Conservation (phyloP, 179 eudicot genomes). For the Silene noctiflora region DNA sequence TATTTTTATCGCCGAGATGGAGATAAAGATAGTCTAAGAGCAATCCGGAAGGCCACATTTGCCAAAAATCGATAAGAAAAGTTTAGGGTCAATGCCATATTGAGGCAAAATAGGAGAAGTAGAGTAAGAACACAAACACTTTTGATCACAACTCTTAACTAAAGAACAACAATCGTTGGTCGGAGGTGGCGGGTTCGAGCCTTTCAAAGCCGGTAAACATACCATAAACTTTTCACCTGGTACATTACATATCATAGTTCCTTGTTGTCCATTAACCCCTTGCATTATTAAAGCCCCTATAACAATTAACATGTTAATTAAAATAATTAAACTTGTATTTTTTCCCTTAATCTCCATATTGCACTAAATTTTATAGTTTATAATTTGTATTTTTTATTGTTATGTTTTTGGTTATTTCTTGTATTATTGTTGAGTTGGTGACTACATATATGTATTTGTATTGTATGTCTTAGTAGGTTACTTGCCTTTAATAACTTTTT, state of each 20-base stretch:
- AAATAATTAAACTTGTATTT: neutral
- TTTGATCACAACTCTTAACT: conserved; percentile 8
- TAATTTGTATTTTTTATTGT: neutral
- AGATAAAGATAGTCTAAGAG: neutral
- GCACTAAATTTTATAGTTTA: neutral
- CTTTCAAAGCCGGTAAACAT: conserved; percentile 10
- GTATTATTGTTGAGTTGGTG: neutral
- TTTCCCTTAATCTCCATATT: conserved; percentile 11
- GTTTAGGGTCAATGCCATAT: conserved; percentile 10
- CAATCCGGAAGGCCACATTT: conserved; percentile 28
- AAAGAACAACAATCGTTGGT: conserved; percentile 7
- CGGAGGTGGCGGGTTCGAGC: conserved; percentile 21
- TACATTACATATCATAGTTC: neutral
- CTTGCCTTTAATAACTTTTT: too few relatives aligned
- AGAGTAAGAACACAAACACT: conserved; percentile 20
- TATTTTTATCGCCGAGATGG: too few relatives aligned
- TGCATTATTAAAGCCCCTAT: neutral
- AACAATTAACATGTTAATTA: conserved; percentile 17
- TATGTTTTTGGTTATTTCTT: neutral
- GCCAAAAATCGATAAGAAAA: conserved; percentile 20
- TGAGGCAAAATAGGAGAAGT: conserved; percentile 21
- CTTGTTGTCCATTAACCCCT: neutral
- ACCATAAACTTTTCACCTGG: neutral
- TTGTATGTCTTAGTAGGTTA: too few relatives aligned
- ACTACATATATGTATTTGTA: neutral